A percentile compares a stretch with the other conserved stretches of the same genome.
These are phyloP conservation scores for Sisymbrium altissimum DNA, from an alignment of 345 rosid species.

Conservation along the genomic window DNA sequence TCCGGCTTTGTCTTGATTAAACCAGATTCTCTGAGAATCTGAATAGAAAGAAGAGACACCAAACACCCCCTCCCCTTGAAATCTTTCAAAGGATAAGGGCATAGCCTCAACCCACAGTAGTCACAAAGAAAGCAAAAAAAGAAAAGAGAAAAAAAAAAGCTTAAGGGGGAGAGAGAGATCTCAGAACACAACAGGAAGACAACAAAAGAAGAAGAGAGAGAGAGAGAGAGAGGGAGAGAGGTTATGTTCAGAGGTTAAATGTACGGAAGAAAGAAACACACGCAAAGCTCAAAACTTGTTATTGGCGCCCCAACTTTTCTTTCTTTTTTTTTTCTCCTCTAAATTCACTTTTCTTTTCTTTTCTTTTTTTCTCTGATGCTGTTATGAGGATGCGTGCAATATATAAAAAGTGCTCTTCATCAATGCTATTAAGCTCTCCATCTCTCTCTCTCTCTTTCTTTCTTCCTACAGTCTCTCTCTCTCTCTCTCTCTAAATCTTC, in stretches of 20 bases:
- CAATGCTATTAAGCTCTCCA: not conserved
- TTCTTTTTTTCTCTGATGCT: not conserved
- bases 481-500: slow-evolving; percentile 8
- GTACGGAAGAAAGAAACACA: slow-evolving; percentile 37
- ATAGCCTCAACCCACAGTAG: slow-evolving; percentile 51
- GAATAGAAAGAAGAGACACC: slow-evolving; percentile 41
- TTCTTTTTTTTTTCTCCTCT: not conserved
- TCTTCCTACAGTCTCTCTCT: too few species aligned
- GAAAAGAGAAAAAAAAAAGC: slow-evolving; percentile 3
- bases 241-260: slow-evolving; percentile 13
- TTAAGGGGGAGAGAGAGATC: slow-evolving; percentile 22
- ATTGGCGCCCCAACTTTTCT: slow-evolving; percentile 31
- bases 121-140: not conserved
- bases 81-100: slow-evolving; percentile 81
- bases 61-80: slow-evolving; percentile 87
- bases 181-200: slow-evolving; percentile 24
- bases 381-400: slow-evolving; percentile 69
- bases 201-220: slow-evolving; percentile 26
- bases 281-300: slow-evolving; percentile 39
- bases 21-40: slow-evolving; percentile 29
- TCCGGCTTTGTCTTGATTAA: slow-evolving; percentile 14
- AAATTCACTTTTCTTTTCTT: slow-evolving; percentile 9
- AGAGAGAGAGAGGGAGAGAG: slow-evolving; percentile 21
- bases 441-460: slow-evolving; percentile 6
- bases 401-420: slow-evolving; percentile 45